Conservation (phyloP, 148 eudicot genomes). For the Fallopia convolvulus region DNA sequence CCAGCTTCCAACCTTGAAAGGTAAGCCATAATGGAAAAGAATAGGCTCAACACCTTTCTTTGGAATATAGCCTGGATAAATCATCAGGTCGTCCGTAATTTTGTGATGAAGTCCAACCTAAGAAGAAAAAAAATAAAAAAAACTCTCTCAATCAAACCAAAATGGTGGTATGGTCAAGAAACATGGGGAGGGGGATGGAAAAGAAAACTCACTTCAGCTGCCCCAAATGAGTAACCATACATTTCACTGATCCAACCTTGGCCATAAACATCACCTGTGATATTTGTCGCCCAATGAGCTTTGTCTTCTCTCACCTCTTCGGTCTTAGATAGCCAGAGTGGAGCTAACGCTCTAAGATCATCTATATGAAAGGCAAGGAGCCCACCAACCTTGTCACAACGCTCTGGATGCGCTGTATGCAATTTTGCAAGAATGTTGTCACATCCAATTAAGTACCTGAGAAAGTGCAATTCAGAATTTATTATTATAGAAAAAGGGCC, state of each 20-base stretch:
- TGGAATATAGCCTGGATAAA: conserved; percentile 92
- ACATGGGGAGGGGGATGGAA: neutral
- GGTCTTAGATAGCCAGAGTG: conserved; percentile 89
- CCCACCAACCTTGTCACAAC: conserved; percentile 96
- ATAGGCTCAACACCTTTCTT: conserved; percentile 68
- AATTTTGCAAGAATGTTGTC: conserved; percentile 84
- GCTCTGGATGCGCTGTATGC: conserved; percentile 87
- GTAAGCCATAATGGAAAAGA: conserved; percentile 90
- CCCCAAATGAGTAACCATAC: conserved; percentile 99
- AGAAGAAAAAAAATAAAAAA: conserved; percentile 18
- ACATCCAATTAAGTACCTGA: conserved; percentile 90
- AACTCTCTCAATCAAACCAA: neutral
- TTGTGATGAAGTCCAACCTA: conserved; percentile 96
- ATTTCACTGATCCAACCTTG: conserved; percentile 99
- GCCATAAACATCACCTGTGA: conserved; percentile 90
- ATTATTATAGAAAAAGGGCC: neutral
- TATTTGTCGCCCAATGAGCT: conserved; percentile 88
- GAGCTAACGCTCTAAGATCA: conserved; percentile 89
- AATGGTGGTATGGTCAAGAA: neutral
- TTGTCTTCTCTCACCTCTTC: conserved; percentile 92
- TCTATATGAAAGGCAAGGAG: conserved; percentile 89
- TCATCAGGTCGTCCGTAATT: conserved; percentile 84
- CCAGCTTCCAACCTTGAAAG: conserved; percentile 89
- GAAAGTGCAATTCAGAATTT: conserved; percentile 14
- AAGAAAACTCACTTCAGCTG: conserved; percentile 60